phyloP scores from a whole-genome alignment of 495 filamentous ascomycete species.

The Poronia punctata region DNA sequence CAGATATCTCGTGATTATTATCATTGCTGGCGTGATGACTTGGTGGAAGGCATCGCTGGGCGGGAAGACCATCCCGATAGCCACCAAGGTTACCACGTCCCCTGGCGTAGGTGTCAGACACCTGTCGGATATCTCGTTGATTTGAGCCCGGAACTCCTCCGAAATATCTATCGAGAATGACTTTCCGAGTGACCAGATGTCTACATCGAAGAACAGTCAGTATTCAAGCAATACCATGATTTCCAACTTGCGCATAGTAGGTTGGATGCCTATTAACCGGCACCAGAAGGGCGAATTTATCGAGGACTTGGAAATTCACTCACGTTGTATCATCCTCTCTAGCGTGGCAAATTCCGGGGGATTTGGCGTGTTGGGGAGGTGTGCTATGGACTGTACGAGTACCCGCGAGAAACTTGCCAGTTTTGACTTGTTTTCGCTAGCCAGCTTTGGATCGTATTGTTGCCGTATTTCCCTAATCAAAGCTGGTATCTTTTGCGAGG shows the following conservation, averaged over 20 bases:
- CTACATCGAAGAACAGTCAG: conserved; percentile 1
- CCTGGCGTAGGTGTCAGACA: conserved; percentile 58
- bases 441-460: conserved; percentile 81
- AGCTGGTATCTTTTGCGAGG: conserved; percentile 58
- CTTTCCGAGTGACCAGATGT: conserved; percentile 83
- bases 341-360: conserved; percentile 32
- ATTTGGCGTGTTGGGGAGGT: conserved; percentile 45
- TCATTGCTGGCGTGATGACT: conserved; percentile 79
- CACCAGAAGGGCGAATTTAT: conserved; percentile 5
- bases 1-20: conserved; percentile 75
- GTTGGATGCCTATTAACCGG: conserved; percentile 60
- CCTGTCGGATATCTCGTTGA: conserved; percentile 57
- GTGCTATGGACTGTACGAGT: conserved; percentile 71
- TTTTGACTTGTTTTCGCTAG: conserved; percentile 74
- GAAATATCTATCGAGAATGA: conserved; percentile 70
- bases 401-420: conserved; percentile 65
- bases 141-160: conserved; percentile 63
- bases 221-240: background rate
- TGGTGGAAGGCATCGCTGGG: conserved; percentile 96
- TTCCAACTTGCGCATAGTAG: too few species aligned
- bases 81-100: conserved; percentile 75
- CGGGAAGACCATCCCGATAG: conserved; percentile 77
- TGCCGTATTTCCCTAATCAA: conserved; percentile 85
- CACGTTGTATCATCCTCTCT: conserved; percentile 34
- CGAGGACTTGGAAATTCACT: conserved; percentile 18